A percentile compares a stretch with the other conserved stretches of the same genome.
Evolutionary conservation across 2,329 filamentous ascomycete species (phyloP).

Genomic region (Botrytis deweyae): DNA sequence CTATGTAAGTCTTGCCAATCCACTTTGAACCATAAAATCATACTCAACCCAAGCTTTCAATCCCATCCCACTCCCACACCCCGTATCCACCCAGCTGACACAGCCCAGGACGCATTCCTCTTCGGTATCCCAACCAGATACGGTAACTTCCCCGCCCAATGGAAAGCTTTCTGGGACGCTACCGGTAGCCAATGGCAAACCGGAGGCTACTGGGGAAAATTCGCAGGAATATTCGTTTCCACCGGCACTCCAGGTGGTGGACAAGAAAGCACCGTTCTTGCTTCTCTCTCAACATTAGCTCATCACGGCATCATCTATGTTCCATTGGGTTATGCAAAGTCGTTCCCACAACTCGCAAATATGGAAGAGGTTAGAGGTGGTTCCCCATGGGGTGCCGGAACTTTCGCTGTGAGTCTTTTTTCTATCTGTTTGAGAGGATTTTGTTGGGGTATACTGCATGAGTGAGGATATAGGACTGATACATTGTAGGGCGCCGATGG

Average conservation of each 20-base stretch:
- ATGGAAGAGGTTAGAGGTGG: constrained; percentile 82
- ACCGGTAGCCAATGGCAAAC: constrained; percentile 80
- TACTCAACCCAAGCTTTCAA: neutral
- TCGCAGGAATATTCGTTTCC: constrained; percentile 86
- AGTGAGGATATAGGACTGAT: constrained; percentile 23
- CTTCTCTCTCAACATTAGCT: constrained; percentile 77
- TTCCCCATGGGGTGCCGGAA: constrained; percentile 89
- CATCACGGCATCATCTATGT: constrained; percentile 97
- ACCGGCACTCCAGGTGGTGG: constrained; percentile 84
- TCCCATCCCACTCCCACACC: neutral
- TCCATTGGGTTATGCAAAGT: constrained; percentile 86
- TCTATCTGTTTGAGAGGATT: neutral
- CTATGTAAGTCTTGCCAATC: constrained; percentile 47
- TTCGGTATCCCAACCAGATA: constrained; percentile 94
- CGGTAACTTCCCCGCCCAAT: constrained; percentile 96
- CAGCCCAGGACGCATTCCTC: constrained; percentile 71
- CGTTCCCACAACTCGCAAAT: constrained; percentile 69
- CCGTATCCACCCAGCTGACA: neutral
- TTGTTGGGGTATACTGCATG: neutral
- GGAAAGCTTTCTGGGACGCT: constrained; percentile 85
- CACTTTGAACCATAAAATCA: neutral
- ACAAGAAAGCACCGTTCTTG: constrained; percentile 84
- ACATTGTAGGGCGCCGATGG: constrained; percentile 61
- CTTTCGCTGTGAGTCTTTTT: constrained; percentile 63
- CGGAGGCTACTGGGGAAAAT: constrained; percentile 82